These are phyloP conservation scores for Gaultheria prostrata DNA, from an alignment of 148 eudicot genomes.

Conservation along the genomic window DNA sequence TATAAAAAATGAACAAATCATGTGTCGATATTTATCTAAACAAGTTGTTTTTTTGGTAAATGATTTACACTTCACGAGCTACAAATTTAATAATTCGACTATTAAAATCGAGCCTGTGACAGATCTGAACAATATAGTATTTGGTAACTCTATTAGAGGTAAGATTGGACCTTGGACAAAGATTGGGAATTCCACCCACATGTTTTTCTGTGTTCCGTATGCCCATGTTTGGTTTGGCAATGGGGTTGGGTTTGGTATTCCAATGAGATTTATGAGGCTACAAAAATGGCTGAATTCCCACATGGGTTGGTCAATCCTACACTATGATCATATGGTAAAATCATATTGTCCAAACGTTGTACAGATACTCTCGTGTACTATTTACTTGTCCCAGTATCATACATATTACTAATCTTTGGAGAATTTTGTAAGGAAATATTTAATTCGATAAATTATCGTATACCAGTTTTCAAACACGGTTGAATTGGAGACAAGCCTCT, in stretches of 20 bases:
- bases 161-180: too few relatives aligned
- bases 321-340: background rate
- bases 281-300: background rate
- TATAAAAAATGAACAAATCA: too few relatives aligned
- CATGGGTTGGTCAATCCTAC: background rate
- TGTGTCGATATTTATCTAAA: background rate
- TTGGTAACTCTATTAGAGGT: too few relatives aligned
- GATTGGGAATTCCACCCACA: too few relatives aligned
- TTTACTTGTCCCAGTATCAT: too few relatives aligned
- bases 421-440: background rate
- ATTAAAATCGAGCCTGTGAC: too few relatives aligned
- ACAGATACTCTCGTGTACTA: background rate
- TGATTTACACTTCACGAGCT: too few relatives aligned
- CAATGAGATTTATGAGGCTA: background rate
- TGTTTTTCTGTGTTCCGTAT: too few relatives aligned
- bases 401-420: background rate
- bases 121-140: too few relatives aligned
- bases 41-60: background rate
- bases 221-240: background rate
- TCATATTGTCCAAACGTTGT: background rate
- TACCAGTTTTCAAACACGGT: background rate
- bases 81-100: too few relatives aligned
- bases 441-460: background rate
- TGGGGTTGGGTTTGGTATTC: background rate
- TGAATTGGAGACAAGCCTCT: background rate